Evolutionary conservation across 352 stramenopile genomes (phyloP).

Genomic region (Pythium scleroteichum): DNA sequence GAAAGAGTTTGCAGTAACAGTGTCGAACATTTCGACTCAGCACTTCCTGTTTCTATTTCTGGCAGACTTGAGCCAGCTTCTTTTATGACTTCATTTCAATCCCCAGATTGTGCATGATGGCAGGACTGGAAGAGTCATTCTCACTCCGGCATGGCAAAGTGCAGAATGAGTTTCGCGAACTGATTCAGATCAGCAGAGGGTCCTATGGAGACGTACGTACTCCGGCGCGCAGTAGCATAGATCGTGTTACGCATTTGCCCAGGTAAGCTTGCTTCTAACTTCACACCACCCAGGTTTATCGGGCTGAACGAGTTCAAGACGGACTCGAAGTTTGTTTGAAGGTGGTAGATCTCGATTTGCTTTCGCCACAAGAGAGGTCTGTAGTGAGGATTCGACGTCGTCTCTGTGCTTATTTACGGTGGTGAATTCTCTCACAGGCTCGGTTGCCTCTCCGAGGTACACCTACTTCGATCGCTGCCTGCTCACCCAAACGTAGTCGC

Average conservation of each 20-base stretch:
- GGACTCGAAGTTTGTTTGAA: constrained; percentile 50
- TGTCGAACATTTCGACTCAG: not conserved
- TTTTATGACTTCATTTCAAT: too few relatives aligned
- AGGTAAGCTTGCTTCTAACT: too few relatives aligned
- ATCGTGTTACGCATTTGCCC: too few relatives aligned
- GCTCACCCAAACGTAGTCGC: constrained; percentile 53
- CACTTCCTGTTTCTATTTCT: too few relatives aligned
- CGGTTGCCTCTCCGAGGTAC: constrained; percentile 49
- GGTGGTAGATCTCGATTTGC: constrained; percentile 53
- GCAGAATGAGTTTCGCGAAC: constrained; percentile 29
- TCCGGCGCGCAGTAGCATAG: too few relatives aligned
- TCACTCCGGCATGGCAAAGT: constrained; percentile 12
- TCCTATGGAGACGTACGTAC: constrained; percentile 58
- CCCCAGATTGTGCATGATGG: too few relatives aligned
- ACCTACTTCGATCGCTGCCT: constrained; percentile 46
- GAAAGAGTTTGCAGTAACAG: not conserved
- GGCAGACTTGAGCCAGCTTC: too few relatives aligned
- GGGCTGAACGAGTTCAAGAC: constrained; percentile 35
- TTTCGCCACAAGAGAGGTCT: constrained; percentile 42
- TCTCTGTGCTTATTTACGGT: not conserved
- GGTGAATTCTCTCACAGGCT: constrained; percentile 5
- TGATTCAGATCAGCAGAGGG: constrained; percentile 49
- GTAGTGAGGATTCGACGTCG: constrained; percentile 1
- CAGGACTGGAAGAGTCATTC: not conserved
- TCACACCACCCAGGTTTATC: too few relatives aligned